phyloP scores from a whole-genome alignment of 2,329 filamentous ascomycete genomes.

The Microsporum audouinii region DNA sequence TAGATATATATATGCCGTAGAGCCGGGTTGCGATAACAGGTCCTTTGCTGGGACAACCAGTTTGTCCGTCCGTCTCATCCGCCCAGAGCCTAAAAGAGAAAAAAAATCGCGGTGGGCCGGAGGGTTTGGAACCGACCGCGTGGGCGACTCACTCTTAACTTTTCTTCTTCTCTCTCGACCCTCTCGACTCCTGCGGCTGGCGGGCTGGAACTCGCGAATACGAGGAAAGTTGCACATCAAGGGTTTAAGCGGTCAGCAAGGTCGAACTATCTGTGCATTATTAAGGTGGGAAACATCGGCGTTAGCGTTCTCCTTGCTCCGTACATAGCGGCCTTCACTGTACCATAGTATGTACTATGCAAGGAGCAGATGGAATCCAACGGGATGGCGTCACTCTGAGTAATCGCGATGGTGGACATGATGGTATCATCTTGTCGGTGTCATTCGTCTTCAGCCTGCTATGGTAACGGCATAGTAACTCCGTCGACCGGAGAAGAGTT shows the following conservation, averaged over 20 bases:
- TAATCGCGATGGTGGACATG: not conserved
- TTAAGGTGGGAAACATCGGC: no score
- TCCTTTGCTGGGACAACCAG: not conserved
- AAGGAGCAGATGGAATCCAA: no score
- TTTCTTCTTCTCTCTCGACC: not conserved
- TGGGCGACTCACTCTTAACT: not conserved
- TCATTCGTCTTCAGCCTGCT: not conserved
- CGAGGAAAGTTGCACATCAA: not conserved
- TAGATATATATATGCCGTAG: not conserved
- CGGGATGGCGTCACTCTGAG: not conserved
- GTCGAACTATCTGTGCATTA: not conserved
- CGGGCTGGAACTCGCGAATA: not conserved
- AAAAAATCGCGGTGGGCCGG: slow-evolving; percentile 1
- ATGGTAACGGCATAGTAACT: no score
- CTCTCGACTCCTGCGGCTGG: not conserved
- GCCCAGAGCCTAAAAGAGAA: not conserved
- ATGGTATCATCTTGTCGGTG: not conserved
- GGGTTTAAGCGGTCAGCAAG: not conserved
- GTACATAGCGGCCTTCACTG: no score
- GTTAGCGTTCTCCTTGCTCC: no score
- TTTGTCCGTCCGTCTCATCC: not conserved
- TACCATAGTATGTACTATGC: no score
- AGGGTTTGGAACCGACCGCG: slow-evolving; percentile 3
- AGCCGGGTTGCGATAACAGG: not conserved
- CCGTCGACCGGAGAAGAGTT: no score